phyloP scores from a whole-genome alignment of 2,329 filamentous ascomycete genomes.

The Dactylellina parvicollis region DNA sequence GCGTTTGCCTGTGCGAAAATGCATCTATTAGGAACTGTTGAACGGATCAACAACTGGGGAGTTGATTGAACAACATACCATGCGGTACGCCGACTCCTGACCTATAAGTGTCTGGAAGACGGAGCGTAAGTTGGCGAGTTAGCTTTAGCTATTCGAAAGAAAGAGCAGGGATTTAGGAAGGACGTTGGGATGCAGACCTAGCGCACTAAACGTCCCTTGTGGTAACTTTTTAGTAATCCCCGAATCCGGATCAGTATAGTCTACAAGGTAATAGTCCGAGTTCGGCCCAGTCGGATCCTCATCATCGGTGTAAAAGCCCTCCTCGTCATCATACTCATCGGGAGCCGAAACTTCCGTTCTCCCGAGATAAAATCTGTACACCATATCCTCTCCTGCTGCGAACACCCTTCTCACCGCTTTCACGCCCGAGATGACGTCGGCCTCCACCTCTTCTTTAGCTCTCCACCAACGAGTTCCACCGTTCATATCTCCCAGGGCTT shows the following conservation, averaged over 20 bases:
- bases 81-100: slow-evolving; percentile 38
- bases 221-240: slow-evolving; percentile 21
- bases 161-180: not conserved
- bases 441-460: not conserved
- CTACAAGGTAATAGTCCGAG: slow-evolving; percentile 10
- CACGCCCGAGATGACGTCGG: slow-evolving; percentile 33
- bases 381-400: slow-evolving; percentile 53
- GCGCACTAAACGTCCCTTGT: slow-evolving; percentile 20
- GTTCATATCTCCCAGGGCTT: slow-evolving; percentile 14
- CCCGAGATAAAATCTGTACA: slow-evolving; percentile 52
- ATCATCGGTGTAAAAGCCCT: slow-evolving; percentile 12
- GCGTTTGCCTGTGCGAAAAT: slow-evolving; percentile 21
- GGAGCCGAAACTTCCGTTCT: slow-evolving; percentile 16
- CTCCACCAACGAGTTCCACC: not conserved
- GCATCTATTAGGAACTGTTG: not conserved
- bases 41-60: no score
- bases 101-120: slow-evolving; percentile 31
- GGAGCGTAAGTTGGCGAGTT: not conserved
- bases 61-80: slow-evolving; percentile 16
- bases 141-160: not conserved
- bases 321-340: slow-evolving; percentile 34
- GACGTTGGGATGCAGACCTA: no score
- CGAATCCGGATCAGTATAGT: slow-evolving; percentile 27
- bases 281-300: not conserved
- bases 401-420: slow-evolving; percentile 54